Evolutionary conservation across 164 flowering plant species (phyloP), one percentile per base, ranked within the genome.

Genomic region (Nymphaea colorata): DNA sequence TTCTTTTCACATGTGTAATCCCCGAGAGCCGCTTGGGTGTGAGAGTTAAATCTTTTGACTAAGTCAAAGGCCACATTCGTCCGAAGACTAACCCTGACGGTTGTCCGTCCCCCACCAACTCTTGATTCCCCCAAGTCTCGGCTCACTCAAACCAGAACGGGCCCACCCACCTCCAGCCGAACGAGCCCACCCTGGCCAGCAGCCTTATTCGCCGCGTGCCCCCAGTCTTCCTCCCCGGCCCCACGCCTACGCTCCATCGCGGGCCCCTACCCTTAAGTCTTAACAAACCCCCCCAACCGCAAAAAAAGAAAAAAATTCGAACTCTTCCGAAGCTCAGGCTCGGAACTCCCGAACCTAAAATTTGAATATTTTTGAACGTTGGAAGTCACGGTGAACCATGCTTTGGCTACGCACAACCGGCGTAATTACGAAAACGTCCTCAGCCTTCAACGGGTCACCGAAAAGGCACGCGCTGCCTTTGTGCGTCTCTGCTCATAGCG

Each of bases 361-460:
- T 78, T 81, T 76, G 71, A 81, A 79, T 74, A 68, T 64, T 67
- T 68, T 66, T 44, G 71, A 74, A 73, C 72, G 75, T 80, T 75
- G 69, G 73, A 59, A 71, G 73, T 43, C 12, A 61, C 42, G 25
- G 43, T 5, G 36, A 25, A 25, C 36, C 36, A 25, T 0, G 36
- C 36, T 25, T 25, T 25, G 36, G 36, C 36, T 25, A 25, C 36
- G 36, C 36, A 25, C 36, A 25, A 43, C n/a, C 17, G 17, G 4
- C 4, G 6, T 7, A 68, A 62, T 4, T 45, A 68, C 71, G 57
- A 62, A 68, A 51, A 51, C 14, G 57, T 15, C 57, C 8, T 51
- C 14, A 51, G 10, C 57, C 57, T 51, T 51, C 57, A 51, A 7
- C 14, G 14, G 8, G 57, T 2, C 57, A 8, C 57, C 8, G 15